These are phyloP conservation scores for Saksenaea oblongispora DNA, from an alignment of 371 early-diverging fungal species.

Conservation along the genomic window DNA sequence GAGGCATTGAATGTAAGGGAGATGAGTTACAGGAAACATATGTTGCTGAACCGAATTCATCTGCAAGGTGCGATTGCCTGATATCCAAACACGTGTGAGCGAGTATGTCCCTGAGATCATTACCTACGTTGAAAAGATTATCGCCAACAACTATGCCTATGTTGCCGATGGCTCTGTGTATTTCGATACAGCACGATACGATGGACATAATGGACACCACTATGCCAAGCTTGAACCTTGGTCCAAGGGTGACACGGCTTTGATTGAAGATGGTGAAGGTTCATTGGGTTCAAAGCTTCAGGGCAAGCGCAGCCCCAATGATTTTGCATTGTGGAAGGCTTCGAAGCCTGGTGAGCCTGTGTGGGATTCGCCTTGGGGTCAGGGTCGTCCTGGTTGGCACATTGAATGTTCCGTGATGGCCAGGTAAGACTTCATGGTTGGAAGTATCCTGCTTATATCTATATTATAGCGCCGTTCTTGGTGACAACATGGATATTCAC, in stretches of 20 bases:
- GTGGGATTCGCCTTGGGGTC: constrained; percentile 96
- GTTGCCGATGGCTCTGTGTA: constrained; percentile 97
- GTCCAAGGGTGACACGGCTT: constrained; percentile 78
- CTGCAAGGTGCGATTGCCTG: constrained; percentile 79
- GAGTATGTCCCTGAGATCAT: constrained; percentile 98
- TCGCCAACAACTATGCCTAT: constrained; percentile 95
- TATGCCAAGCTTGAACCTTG: constrained; percentile 94
- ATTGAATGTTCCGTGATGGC: constrained; percentile 99
- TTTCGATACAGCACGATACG: constrained; percentile 95
- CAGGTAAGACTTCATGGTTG: constrained; percentile 20
- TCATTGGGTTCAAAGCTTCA: constrained; percentile 71
- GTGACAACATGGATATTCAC: constrained; percentile 95
- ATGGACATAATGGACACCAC: constrained; percentile 77
- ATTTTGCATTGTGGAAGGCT: constrained; percentile 99
- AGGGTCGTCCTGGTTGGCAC: constrained; percentile 99
- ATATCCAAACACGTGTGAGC: constrained; percentile 95
- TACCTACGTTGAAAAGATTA: constrained; percentile 88
- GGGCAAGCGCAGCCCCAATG: constrained; percentile 80
- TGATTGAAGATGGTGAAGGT: constrained; percentile 93
- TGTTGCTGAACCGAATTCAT: not conserved
- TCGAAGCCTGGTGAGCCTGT: constrained; percentile 97
- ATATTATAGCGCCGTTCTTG: constrained; percentile 77
- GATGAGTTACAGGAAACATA: not conserved
- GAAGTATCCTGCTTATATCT: not conserved
- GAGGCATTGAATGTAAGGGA: constrained; percentile 78